These are phyloP conservation scores for Wallacemonas collosoma DNA, from an alignment of 208 protist genomes.

Conservation along the genomic window DNA sequence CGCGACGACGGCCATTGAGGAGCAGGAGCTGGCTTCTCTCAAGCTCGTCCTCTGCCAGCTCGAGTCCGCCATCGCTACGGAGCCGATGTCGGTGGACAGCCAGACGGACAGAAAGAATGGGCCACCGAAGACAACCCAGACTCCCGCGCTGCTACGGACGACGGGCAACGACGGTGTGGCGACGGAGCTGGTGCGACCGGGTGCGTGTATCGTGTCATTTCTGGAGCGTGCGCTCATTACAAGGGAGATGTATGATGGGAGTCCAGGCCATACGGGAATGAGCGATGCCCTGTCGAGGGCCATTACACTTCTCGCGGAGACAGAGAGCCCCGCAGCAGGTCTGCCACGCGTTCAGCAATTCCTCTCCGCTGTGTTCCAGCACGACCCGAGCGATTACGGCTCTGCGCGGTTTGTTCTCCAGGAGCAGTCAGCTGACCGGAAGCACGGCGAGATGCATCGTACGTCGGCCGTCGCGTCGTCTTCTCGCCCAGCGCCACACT, in stretches of 20 bases:
- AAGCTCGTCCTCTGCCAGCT: constrained; percentile 74
- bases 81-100: constrained; percentile 22
- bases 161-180: neutral
- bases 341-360: constrained; percentile 79
- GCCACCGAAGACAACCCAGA: too few species aligned
- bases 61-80: constrained; percentile 49
- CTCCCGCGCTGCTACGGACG: too few species aligned
- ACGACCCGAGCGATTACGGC: constrained; percentile 20
- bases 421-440: constrained; percentile 24
- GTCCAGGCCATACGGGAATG: constrained; percentile 33
- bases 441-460: neutral
- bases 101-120: too few species aligned
- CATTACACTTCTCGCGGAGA: constrained; percentile 62
- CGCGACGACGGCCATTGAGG: constrained; percentile 27
- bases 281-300: constrained; percentile 64
- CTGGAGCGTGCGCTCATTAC: constrained; percentile 77
- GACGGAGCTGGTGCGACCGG: constrained; percentile 63
- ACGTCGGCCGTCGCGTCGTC: neutral
- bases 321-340: constrained; percentile 56
- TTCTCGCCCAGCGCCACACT: too few species aligned
- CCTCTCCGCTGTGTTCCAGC: constrained; percentile 65
- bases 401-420: constrained; percentile 72
- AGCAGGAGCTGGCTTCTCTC: constrained; percentile 72
- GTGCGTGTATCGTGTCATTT: constrained; percentile 67
- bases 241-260: constrained; percentile 57